A percentile compares a stretch with the other conserved stretches of the same genome.
Conservation (phyloP, 495 filamentous ascomycete genomes). For the Bryoglossum gracile region DNA sequence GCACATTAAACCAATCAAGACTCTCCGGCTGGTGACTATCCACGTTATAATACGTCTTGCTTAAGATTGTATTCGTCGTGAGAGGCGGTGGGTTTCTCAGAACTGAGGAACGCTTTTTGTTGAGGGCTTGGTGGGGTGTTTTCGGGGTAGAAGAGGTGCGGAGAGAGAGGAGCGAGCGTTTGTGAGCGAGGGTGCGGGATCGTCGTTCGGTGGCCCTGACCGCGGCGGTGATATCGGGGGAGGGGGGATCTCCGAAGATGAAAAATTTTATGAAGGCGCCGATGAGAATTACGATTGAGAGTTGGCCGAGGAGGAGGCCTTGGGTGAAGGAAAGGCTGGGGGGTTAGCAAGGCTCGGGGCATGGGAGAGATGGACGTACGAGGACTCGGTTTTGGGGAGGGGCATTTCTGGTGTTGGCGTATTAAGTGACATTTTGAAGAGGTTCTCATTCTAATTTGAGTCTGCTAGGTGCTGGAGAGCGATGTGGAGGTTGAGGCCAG, state of each 20-base stretch:
- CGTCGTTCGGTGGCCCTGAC: slow-evolving; percentile 62
- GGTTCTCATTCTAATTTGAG: not conserved
- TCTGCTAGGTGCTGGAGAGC: not conserved
- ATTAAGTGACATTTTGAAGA: not conserved
- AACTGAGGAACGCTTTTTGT: slow-evolving; percentile 69
- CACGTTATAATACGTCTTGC: slow-evolving; percentile 97
- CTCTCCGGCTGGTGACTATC: slow-evolving; percentile 95
- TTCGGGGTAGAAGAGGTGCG: slow-evolving; percentile 33
- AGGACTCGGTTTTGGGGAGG: slow-evolving; percentile 37
- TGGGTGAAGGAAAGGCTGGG: slow-evolving; percentile 80
- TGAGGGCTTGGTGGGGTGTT: slow-evolving; percentile 32
- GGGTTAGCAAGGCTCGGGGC: slow-evolving; percentile 9
- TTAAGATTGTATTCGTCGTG: slow-evolving; percentile 84
- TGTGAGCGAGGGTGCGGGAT: slow-evolving; percentile 54
- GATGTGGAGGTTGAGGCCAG: slow-evolving; percentile 3
- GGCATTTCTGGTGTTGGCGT: slow-evolving; percentile 25
- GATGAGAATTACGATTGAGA: slow-evolving; percentile 82
- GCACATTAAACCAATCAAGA: slow-evolving; percentile 98
- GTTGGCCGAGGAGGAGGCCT: slow-evolving; percentile 86
- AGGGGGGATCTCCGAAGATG: slow-evolving; percentile 93
- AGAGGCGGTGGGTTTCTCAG: slow-evolving; percentile 57
- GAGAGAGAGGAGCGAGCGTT: slow-evolving; percentile 56
- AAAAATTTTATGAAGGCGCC: slow-evolving; percentile 99
- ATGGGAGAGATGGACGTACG: slow-evolving; percentile 29
- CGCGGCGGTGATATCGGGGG: slow-evolving; percentile 63